Base-by-base conservation (phyloP, 768 basidiomycete genomes). In the Megacollybia marginata region DNA sequence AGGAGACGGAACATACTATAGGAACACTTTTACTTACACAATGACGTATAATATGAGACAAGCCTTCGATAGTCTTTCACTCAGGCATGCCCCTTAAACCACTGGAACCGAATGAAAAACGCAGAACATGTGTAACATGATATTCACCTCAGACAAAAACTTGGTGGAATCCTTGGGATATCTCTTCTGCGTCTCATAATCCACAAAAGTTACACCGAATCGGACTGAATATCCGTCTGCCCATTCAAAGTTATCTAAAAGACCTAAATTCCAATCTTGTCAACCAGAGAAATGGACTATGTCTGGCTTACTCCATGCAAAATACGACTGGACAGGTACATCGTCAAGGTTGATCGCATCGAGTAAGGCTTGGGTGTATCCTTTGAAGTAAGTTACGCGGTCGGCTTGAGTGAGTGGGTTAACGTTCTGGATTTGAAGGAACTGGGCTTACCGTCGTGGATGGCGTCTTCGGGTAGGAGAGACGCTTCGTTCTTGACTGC, bases 171-270 rank as follows among this genome's bases (percentile, higher is more conserved):
- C 76, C 58, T 86, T 85, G 13, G 82, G 82, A 57, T 74, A 76
- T 16, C 83, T 71, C 65, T 79, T 71, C 64, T 82, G 84, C 4
- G 83, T 85, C 50, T 74, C 66, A 62, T 82, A 85, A 66, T 86
- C 80, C 47, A 87, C 82, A 57, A 85, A 83, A 19, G 81, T 85
- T 48, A 83, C 72, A 49, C 83, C 83, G 57, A 87, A 87, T 5
- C 84, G 79, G 6, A 82, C 83, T 33, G 59, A 60, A 55, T 83
- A 83, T 20, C 83, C 81, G 51, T 85, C 83, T 15, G 82, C 80
- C 82, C 84, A 84, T 65, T 86, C 83, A 54, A 85, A 84, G 64
- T 85, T 85, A 58, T 85, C 83, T 42, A 86, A 60, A 58, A 85
- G 71, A 67, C 79, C 79, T 81, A 28, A 33, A 18, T 40, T 9